Base-by-base conservation (phyloP, 768 basidiomycete genomes). In the Psilocybe tampanensis region DNA sequence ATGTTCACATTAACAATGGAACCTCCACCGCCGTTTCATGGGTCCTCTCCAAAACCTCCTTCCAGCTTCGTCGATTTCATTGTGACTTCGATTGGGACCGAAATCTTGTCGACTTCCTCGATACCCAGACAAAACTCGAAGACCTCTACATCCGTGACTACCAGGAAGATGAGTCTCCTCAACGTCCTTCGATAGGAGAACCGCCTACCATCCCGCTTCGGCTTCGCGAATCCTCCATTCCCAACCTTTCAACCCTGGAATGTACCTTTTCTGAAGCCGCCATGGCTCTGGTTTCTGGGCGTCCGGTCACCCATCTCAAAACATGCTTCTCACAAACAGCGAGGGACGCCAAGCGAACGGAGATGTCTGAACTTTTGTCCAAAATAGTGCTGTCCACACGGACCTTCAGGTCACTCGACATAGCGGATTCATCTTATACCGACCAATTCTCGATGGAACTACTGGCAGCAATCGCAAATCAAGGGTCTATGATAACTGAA, bases 211-310 rank as follows among this genome's bases (percentile, higher is more conserved):
- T 19, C 54, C 41, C 65, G 34, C 58, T 59, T 17, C 56, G 59
- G 43, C 68, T 75, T 55, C 56, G 67, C 66, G 44, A 66, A 60
- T 47, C 66, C 34, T 63, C 76, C 33, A 76, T 89, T 22, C 81
- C 83, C 33, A 71, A 72, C 45, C 71, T 89, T 21, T 73, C 80
- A 5, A 78, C 72, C 22, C 67, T 89, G 41, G 85, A 88, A 69
- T 89, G 88, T 68, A 86, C 86, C 1, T 88, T 88, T 68, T 72
- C 81, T 17, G 86, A 86, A 68, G 88, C 86, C 1, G 86, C 83
- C 3, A 74, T 75, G 47, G 76, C 76, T 15, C 69, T 89, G 9
- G 77, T 83, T 19, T 85, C 87, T 0, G 75, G 75, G 11, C 78
- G 87, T 2, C 86, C 87, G 7, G 69, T 90, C 39, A 77, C 81